Conservation (phyloP, 371 early-diverging fungal species). For the Zychaea mexicana region DNA sequence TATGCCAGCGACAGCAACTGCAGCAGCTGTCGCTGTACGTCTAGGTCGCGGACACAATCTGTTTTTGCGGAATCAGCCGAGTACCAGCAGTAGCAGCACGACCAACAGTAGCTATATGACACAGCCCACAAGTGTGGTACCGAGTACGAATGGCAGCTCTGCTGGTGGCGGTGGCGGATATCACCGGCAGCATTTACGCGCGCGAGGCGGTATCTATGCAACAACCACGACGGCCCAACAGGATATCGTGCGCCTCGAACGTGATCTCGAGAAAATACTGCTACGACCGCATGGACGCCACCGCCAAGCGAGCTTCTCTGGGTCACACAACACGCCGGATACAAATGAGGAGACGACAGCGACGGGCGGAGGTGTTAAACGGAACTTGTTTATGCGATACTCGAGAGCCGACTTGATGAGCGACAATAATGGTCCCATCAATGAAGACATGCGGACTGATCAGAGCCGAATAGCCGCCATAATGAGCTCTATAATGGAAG, state of each 20-base stretch:
- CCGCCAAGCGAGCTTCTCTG: conserved; percentile 27
- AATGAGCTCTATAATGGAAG: conserved; percentile 26
- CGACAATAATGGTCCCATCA: not conserved
- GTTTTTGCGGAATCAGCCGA: not conserved
- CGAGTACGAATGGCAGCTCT: not conserved
- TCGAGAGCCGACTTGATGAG: conserved; percentile 17
- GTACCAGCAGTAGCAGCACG: not conserved
- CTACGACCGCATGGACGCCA: conserved; percentile 8
- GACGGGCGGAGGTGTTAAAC: not conserved
- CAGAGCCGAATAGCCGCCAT: conserved; percentile 5
- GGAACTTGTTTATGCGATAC: conserved; percentile 13
- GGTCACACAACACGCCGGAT: conserved; percentile 3
- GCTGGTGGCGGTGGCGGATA: not conserved
- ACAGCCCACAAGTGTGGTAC: not conserved
- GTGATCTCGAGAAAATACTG: conserved; percentile 40
- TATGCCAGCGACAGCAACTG: conserved; percentile 11
- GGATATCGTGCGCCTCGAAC: conserved; percentile 45
- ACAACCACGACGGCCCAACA: conserved; percentile 49
- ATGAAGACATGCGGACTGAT: conserved; percentile 16
- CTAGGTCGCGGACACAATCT: conserved; percentile 12
- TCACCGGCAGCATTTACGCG: conserved; percentile 3
- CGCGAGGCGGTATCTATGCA: conserved; percentile 24
- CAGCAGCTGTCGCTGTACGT: conserved; percentile 9
- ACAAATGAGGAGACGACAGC: not conserved
- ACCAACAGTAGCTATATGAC: not conserved